Percentiles rank a stretch among this genome's conserved stretches.
Conservation (phyloP, 495 filamentous ascomycete species). For the Zalerion maritima region DNA sequence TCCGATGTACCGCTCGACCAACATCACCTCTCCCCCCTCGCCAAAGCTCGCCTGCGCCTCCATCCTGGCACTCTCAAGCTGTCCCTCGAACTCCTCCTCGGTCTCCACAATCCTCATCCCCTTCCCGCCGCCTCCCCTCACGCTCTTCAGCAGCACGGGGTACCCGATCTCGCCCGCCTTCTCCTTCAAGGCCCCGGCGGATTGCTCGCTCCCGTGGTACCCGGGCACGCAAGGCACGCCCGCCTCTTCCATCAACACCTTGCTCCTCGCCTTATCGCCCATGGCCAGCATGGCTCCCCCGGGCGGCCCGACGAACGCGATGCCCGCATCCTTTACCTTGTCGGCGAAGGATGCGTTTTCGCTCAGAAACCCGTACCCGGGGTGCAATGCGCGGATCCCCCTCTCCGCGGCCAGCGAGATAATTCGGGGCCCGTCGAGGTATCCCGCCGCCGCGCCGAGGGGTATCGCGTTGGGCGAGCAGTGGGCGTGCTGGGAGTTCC, state of each 20-base stretch:
- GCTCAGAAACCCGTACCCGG: conserved; percentile 92
- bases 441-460: conserved; percentile 65
- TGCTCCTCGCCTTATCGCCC: conserved; percentile 84
- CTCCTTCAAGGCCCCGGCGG: conserved; percentile 48
- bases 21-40: conserved; percentile 69
- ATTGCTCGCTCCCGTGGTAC: conserved; percentile 83
- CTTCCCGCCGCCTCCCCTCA: conserved; percentile 92
- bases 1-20: conserved; percentile 93
- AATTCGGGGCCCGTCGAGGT: conserved; percentile 86
- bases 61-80: conserved; percentile 74
- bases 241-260: conserved; percentile 89
- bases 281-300: conserved; percentile 89
- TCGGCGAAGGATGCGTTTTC: conserved; percentile 88
- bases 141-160: conserved; percentile 90
- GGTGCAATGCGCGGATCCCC: conserved; percentile 82
- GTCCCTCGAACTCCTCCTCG: conserved; percentile 62
- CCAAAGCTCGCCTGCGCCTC: conserved; percentile 88
- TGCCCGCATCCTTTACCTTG: conserved; percentile 76
- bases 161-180: conserved; percentile 75
- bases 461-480: conserved; percentile 71
- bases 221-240: conserved; percentile 93
- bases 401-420: conserved; percentile 72
- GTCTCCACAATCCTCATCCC: conserved; percentile 90
- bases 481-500: conserved; percentile 72
- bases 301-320: conserved; percentile 91